Evolutionary conservation across 805 yeast genomes (phyloP), one percentile per base, ranked within the genome.

Genomic region (Yarrowia deformans): DNA sequence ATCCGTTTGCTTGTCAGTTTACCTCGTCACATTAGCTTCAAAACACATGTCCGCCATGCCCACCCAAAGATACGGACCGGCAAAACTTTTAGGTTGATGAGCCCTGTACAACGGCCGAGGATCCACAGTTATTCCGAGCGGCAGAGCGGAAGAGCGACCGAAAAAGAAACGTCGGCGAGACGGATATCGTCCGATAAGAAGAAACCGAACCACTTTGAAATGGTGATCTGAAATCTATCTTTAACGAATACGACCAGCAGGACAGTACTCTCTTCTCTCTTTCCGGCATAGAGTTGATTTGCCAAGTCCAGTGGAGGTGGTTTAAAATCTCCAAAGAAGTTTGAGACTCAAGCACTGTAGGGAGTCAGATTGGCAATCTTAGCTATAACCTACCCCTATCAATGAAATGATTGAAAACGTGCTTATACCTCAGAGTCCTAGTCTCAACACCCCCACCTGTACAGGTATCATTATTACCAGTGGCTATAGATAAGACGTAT

Each of bases 121-220:
- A n/a, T 48, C 52, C 29, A n/a, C 46, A 34, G 56, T 35, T 52
- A 35, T 52, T 52, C 58, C 58, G 54, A 49, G 34, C 34, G 29
- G 29, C 29, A 23, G 29, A 23, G 23, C 46, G 18, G 9, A 39
- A 14, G 18, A n/a, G 8, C 12, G 12, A 18, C 13, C 8, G 23
- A 9, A 12, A 19, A 8, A 45, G 19, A 19, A 10, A 45, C 13
- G 23, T 23, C 29, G 29, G 29, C 29, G 29, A 23, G 29, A 23
- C 29, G 4, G 29, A 2, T n/a, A n/a, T n/a, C 23, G 46, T 43
- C 23, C 12, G 46, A n/a, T 43, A 8, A 10, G 12, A 43, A 4
- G 13, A 5, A n/a, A 43, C 23, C 23, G 19, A 2, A 43, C 23
- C 23, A 43, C 46, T 43, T 43, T 39, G 40, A 39, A 13, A 9